A percentile compares a stretch with the other conserved stretches of the same genome.
Evolutionary conservation across 2,329 filamentous ascomycete genomes (phyloP).

Genomic region (Achaetomium macrosporum): DNA sequence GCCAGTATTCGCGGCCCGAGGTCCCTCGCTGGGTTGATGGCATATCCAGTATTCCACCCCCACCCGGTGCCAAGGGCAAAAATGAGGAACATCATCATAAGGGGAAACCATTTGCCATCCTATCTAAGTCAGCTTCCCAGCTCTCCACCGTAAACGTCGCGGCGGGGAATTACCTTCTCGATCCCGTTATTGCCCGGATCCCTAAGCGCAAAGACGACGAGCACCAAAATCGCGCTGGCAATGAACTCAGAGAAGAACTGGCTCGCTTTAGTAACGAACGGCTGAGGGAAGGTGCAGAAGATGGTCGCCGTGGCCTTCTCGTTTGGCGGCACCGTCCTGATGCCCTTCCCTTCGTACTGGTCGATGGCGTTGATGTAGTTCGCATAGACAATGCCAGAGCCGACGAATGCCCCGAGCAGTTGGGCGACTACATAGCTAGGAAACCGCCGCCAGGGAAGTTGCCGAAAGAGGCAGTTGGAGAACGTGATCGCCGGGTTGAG

Average conservation of each 20-base stretch:
- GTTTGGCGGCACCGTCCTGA: neutral
- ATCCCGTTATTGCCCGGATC: neutral
- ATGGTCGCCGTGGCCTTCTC: neutral
- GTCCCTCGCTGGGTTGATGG: neutral
- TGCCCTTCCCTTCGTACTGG: neutral
- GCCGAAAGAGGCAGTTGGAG: slow-evolving; percentile 1
- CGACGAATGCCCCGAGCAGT: neutral
- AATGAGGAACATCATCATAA: neutral
- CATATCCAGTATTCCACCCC: neutral
- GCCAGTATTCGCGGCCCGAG: neutral
- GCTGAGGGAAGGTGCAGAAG: slow-evolving; percentile 1
- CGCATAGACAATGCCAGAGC: neutral
- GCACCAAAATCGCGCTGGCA: neutral
- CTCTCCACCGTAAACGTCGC: too few relatives aligned
- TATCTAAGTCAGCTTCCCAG: too few relatives aligned
- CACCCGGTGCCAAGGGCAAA: neutral
- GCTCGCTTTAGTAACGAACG: neutral
- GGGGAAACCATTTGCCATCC: too few relatives aligned
- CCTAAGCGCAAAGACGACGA: neutral
- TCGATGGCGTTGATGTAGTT: slow-evolving; percentile 1
- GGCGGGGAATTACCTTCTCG: too few relatives aligned
- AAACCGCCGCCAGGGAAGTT: neutral
- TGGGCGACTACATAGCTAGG: neutral
- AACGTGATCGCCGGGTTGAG: neutral
- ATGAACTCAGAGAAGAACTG: slow-evolving; percentile 3